Conservation (phyloP, 2,329 filamentous ascomycete species). For the Aschersonia sp. region DNA sequence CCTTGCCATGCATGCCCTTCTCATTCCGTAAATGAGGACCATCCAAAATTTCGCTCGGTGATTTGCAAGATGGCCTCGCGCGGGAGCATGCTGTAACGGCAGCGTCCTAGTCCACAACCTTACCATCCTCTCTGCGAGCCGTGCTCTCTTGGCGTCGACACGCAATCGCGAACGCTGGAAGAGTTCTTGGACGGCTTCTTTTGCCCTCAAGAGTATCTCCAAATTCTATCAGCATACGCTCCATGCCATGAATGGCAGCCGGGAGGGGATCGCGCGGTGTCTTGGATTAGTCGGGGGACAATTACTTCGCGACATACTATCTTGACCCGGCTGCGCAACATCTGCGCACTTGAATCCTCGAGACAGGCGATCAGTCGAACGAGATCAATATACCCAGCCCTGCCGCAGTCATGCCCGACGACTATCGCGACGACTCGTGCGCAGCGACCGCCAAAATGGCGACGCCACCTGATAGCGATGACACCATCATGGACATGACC, state of each 20-base stretch:
- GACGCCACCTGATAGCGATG: not conserved
- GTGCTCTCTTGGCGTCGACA: not conserved
- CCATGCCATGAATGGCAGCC: slow-evolving; percentile 5
- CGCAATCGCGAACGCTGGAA: not conserved
- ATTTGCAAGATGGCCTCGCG: no score
- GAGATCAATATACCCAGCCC: not conserved
- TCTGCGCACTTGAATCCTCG: not conserved
- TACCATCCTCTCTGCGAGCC: no score
- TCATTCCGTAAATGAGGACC: no score
- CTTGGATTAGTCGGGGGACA: slow-evolving; percentile 1
- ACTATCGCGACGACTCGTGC: not conserved
- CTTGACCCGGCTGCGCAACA: not conserved
- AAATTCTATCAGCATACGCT: not conserved
- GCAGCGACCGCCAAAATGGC: no score
- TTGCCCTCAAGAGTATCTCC: not conserved
- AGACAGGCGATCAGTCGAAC: not conserved
- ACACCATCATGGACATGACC: slow-evolving; percentile 1
- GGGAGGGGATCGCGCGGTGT: not conserved
- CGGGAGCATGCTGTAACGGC: no score
- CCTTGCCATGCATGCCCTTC: no score
- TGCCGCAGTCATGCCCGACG: slow-evolving; percentile 1
- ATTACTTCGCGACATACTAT: slow-evolving; percentile 1
- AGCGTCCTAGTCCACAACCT: no score
- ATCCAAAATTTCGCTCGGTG: no score
- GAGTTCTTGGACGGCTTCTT: not conserved